Evolutionary conservation across 2,329 filamentous ascomycete genomes (phyloP).

Genomic region (Aspergillaceae sp.): DNA sequence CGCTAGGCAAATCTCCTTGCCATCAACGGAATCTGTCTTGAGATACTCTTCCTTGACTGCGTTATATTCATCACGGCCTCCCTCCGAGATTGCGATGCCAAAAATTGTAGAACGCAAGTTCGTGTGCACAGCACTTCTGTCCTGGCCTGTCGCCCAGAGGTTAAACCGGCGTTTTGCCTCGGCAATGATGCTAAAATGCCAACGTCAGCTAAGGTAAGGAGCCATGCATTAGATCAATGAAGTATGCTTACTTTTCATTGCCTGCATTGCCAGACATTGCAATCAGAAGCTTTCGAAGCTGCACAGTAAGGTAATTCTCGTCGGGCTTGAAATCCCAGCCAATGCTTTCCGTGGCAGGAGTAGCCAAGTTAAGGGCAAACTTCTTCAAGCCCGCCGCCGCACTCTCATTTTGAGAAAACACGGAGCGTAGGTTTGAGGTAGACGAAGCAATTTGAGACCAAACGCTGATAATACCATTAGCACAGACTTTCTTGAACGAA

Average conservation of each 20-base stretch:
- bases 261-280: conserved; percentile 64
- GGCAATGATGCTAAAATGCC: conserved; percentile 48
- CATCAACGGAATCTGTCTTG: conserved; percentile 75
- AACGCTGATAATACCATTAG: conserved; percentile 43
- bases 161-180: conserved; percentile 75
- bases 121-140: conserved; percentile 65
- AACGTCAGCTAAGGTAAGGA: conserved; percentile 1
- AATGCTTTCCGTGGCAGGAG: conserved; percentile 64
- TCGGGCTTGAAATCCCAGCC: conserved; percentile 74
- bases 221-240: not conserved
- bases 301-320: conserved; percentile 73
- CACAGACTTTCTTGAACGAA: not conserved
- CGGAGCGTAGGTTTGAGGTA: conserved; percentile 66
- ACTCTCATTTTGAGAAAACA: conserved; percentile 68
- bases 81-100: conserved; percentile 66
- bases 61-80: conserved; percentile 60
- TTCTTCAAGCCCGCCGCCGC: conserved; percentile 66
- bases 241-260: conserved; percentile 57
- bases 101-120: conserved; percentile 75
- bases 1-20: conserved; percentile 74
- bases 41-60: conserved; percentile 78
- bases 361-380: conserved; percentile 70
- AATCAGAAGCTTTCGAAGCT: conserved; percentile 76
- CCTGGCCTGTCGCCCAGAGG: conserved; percentile 59
- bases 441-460: conserved; percentile 79